Percentiles rank a stretch among this genome's conserved stretches.
These are phyloP conservation scores for Monilinia polystroma DNA, from an alignment of 2,329 filamentous ascomycete genomes.

Conservation along the genomic window DNA sequence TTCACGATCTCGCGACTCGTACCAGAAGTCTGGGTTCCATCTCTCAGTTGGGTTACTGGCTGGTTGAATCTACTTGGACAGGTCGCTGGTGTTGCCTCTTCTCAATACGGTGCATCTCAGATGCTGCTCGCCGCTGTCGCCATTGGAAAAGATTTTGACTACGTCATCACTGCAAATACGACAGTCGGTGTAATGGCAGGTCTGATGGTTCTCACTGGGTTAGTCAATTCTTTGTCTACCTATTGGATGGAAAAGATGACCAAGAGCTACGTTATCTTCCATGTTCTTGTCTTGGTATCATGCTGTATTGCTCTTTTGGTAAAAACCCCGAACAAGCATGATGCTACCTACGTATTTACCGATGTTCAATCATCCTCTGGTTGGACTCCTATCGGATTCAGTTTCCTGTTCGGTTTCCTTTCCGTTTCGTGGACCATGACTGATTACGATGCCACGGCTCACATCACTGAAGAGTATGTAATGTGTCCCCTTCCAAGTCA, in stretches of 20 bases:
- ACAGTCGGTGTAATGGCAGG: conserved; percentile 56
- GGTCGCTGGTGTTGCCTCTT: conserved; percentile 51
- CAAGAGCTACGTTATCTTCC: conserved; percentile 57
- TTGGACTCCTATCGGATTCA: conserved; percentile 55
- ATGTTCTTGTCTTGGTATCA: conserved; percentile 51
- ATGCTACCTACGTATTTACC: conserved; percentile 55
- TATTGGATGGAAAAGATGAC: conserved; percentile 59
- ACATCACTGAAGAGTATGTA: conserved; percentile 50
- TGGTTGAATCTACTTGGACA: conserved; percentile 55
- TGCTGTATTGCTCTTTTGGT: conserved; percentile 53
- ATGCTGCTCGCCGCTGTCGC: conserved; percentile 56
- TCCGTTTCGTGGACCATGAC: conserved; percentile 62
- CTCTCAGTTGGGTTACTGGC: conserved; percentile 49
- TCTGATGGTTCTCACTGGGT: conserved; percentile 51
- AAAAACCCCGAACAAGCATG: conserved; percentile 51
- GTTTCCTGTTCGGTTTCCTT: conserved; percentile 60
- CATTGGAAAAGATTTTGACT: conserved; percentile 50
- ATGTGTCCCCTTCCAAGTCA: conserved; percentile 16
- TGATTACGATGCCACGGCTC: conserved; percentile 50
- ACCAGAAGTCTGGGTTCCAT: conserved; percentile 48
- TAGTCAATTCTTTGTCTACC: conserved; percentile 56
- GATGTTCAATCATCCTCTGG: conserved; percentile 51
- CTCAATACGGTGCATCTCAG: conserved; percentile 56
- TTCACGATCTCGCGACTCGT: conserved; percentile 56
- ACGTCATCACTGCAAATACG: conserved; percentile 48